Conservation (phyloP, 768 basidiomycete genomes). For the Pleurotus platypus region DNA sequence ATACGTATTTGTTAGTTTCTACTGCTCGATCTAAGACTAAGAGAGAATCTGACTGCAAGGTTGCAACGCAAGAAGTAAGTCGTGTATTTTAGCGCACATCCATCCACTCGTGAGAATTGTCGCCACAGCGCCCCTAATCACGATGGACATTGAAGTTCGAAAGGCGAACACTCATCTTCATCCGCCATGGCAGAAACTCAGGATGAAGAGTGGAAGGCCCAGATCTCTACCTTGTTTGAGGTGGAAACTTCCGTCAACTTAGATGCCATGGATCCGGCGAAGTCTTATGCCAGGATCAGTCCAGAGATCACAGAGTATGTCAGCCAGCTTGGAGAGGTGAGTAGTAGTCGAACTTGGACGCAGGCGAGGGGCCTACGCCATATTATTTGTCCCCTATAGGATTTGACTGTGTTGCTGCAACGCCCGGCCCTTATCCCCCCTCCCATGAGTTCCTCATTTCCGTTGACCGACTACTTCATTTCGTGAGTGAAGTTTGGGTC, state of each 20-base stretch:
- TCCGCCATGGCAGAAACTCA: constrained; percentile 9
- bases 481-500: constrained; percentile 32
- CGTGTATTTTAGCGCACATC: no score
- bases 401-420: constrained; percentile 29
- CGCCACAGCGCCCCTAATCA: no score
- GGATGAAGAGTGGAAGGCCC: constrained; percentile 11
- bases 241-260: constrained; percentile 32
- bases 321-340: constrained; percentile 25
- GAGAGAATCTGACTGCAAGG: no score
- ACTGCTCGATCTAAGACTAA: no score
- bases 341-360: constrained; percentile 1
- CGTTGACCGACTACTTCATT: constrained; percentile 54
- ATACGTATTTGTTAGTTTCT: no score
- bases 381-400: constrained; percentile 17
- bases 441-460: constrained; percentile 38
- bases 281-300: constrained; percentile 27
- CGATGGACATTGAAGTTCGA: no score
- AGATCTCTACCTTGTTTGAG: constrained; percentile 22
- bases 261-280: constrained; percentile 16
- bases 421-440: constrained; percentile 32
- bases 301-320: constrained; percentile 33
- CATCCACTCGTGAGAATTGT: no score
- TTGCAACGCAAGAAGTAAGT: no score
- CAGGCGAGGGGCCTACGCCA: not conserved
- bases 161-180: no score